These are phyloP conservation scores for Aureobasidium vineae DNA, from an alignment of 2,329 filamentous ascomycete genomes.

Conservation along the genomic window DNA sequence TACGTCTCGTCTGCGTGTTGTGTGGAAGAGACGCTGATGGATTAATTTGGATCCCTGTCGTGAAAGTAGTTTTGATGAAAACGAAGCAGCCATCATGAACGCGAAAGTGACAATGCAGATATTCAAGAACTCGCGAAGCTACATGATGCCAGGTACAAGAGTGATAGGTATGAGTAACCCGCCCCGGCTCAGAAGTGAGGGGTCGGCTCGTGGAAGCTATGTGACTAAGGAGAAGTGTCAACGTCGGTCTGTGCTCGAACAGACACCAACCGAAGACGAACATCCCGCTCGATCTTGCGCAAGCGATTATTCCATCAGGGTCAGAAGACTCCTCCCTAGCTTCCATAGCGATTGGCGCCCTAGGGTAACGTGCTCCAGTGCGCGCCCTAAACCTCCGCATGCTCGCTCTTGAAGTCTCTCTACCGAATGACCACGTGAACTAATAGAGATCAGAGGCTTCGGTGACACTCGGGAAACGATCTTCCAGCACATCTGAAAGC, in stretches of 20 bases:
- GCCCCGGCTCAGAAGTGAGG: slow-evolving; percentile 21
- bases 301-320: background rate
- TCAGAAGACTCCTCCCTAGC: background rate
- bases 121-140: background rate
- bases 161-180: background rate
- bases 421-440: background rate
- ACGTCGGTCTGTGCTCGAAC: background rate
- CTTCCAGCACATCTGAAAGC: no score
- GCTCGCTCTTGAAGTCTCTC: background rate
- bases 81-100: slow-evolving; percentile 5
- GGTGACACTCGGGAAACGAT: background rate
- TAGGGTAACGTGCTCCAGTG: slow-evolving; percentile 3
- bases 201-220: background rate
- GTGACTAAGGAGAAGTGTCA: slow-evolving; percentile 1
- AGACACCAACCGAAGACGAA: background rate
- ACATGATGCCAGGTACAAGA: slow-evolving; percentile 23
- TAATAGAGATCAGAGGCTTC: background rate
- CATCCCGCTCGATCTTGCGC: background rate
- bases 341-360: background rate
- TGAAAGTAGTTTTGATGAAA: background rate
- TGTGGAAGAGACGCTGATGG: slow-evolving; percentile 32
- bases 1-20: slow-evolving; percentile 39
- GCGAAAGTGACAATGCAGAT: background rate
- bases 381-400: slow-evolving; percentile 14
- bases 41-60: background rate